A percentile compares a stretch with the other conserved stretches of the same genome.
These are phyloP conservation scores for Patellifolia procumbens DNA, from an alignment of 179 eudicot species.

Conservation along the genomic window DNA sequence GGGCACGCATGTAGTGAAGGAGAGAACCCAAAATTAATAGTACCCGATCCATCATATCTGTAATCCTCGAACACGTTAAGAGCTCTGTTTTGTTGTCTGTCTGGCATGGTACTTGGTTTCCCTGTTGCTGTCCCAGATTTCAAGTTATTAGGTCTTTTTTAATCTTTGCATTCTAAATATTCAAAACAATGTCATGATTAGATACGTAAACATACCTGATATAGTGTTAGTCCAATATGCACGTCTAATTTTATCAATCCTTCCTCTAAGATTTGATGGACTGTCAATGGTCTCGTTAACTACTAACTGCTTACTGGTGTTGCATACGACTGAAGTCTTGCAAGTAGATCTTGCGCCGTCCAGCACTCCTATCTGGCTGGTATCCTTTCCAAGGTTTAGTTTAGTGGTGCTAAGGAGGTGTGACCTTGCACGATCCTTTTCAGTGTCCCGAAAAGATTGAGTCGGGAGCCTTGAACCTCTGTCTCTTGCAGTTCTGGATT, in stretches of 20 bases:
- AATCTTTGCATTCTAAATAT: background rate
- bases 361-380: background rate
- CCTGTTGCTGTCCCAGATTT: background rate
- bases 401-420: background rate
- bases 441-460: background rate
- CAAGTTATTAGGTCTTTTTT: background rate
- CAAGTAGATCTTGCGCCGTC: background rate
- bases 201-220: constrained; percentile 18
- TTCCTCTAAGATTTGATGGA: constrained; percentile 10
- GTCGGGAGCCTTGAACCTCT: constrained; percentile 1
- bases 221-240: constrained; percentile 11
- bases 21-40: background rate
- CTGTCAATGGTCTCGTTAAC: background rate
- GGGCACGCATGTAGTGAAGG: background rate
- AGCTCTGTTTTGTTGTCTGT: background rate
- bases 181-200: background rate
- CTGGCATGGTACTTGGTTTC: background rate
- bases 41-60: background rate
- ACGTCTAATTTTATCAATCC: constrained; percentile 31
- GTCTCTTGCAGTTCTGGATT: background rate
- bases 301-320: constrained; percentile 1
- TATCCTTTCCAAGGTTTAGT: constrained; percentile 1
- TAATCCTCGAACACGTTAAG: background rate
- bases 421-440: background rate
- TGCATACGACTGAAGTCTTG: constrained; percentile 1